Base-by-base conservation (phyloP, 176 grass and related monocot species). In the Ensete glaucum region DNA sequence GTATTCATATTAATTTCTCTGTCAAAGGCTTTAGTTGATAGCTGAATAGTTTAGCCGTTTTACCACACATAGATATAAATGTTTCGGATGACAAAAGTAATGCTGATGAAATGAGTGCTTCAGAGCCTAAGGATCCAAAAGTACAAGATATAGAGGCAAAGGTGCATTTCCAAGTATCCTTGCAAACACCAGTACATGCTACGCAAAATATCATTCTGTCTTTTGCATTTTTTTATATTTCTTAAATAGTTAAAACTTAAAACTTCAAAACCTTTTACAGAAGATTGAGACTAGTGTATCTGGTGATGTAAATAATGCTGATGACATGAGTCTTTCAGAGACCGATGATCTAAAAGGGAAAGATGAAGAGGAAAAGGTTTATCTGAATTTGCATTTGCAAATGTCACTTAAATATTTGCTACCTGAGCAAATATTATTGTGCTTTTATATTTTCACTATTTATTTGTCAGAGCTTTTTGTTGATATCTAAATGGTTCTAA, bases 291-390 rank as follows among this genome's bases (percentile, higher is more conserved):
- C 19, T 51, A 75, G 43, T 57, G 54, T 27, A 9, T 53, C 53
- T 75, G 14, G 20, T 75, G 73, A 59, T 43, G 1, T 59, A 11
- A 74, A 19, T 34, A 75, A 75, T 34, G 9, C 21, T 53, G 24
- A 58, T 49, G 73, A 75, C 26, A 3, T 48, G 27, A 20, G 3
- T 48, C 12, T 59, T 60, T 48, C 54, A 19, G 12, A 10, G 4
- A 11, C 25, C 9, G 54, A 75, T 23, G 26, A 59, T 75, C 21
- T 60, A 19, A 20, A 75, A 43, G 73, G 23, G 43, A 48, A 26
- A 75, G 21, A n/a, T 29, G 54, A 75, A 15, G 72, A 55, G 53
- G 53, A 56, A 26, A 74, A 74, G 15, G 52, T 75, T 13, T 23
- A 65, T 25, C 9, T 65, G 9, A 21, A 65, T 26, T 6, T 74